These are phyloP conservation scores for Beauveria sp. DNA, from an alignment of 2,329 filamentous ascomycete species.

Conservation along the genomic window DNA sequence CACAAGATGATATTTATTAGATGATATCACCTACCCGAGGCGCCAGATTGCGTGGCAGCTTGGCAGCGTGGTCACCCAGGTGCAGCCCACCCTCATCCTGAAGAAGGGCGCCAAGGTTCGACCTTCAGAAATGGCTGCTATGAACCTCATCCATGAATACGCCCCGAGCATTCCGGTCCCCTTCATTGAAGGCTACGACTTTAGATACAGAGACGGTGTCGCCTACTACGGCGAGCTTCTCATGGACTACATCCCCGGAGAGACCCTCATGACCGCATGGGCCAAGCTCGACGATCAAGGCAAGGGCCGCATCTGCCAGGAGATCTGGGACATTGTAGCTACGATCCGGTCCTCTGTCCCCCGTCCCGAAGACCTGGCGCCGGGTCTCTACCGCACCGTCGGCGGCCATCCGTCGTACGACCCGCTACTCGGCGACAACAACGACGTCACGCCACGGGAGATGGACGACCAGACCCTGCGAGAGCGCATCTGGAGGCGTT, in stretches of 20 bases:
- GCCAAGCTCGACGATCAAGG: constrained; percentile 8
- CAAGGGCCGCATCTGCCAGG: constrained; percentile 13
- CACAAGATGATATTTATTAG: background rate
- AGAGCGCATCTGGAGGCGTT: constrained; percentile 11
- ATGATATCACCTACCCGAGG: background rate
- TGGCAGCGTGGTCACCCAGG: constrained; percentile 3
- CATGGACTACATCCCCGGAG: constrained; percentile 11
- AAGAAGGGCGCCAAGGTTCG: constrained; percentile 13
- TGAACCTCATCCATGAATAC: constrained; percentile 11
- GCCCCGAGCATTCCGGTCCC: constrained; percentile 10
- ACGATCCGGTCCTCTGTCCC: constrained; percentile 10
- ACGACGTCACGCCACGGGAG: constrained; percentile 8
- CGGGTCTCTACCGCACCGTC: constrained; percentile 12
- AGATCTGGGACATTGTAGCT: constrained; percentile 12
- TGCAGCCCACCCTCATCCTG: constrained; percentile 10
- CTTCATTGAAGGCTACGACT: background rate
- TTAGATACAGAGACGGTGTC: background rate
- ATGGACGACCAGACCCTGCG: constrained; percentile 12
- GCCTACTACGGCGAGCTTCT: constrained; percentile 10
- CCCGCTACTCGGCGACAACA: constrained; percentile 8
- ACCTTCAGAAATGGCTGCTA: constrained; percentile 12
- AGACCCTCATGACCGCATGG: constrained; percentile 10
- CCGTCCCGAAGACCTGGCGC: constrained; percentile 8
- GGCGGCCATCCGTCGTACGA: constrained; percentile 11
- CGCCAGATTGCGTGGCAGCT: constrained; percentile 3